Evolutionary conservation across 2,329 filamentous ascomycete species (phyloP).

Genomic region (Phaeosphaeria sp.): DNA sequence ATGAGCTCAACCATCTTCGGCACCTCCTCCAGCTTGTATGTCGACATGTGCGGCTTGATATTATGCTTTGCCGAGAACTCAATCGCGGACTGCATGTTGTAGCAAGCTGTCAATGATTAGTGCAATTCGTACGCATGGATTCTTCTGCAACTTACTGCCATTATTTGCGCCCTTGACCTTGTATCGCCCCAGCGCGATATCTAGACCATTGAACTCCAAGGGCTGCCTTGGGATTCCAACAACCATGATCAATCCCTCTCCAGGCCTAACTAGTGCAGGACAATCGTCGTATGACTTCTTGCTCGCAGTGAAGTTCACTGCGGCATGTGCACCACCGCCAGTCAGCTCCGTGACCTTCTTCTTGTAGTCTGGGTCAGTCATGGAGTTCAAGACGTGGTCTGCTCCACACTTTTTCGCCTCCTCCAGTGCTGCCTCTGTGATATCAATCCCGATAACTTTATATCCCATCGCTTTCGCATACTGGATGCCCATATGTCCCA

Average conservation of each 20-base stretch:
- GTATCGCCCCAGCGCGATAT: slow-evolving; percentile 38
- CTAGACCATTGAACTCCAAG: slow-evolving; percentile 39
- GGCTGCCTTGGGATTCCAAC: slow-evolving; percentile 43
- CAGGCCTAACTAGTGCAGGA: slow-evolving; percentile 38
- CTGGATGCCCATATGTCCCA: slow-evolving; percentile 42
- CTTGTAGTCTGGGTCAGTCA: slow-evolving; percentile 35
- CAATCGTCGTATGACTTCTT: slow-evolving; percentile 43
- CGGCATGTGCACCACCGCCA: slow-evolving; percentile 36
- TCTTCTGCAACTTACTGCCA: slow-evolving; percentile 32
- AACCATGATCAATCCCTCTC: slow-evolving; percentile 41
- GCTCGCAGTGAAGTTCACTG: slow-evolving; percentile 40
- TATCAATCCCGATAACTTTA: slow-evolving; percentile 41
- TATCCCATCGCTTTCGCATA: slow-evolving; percentile 43
- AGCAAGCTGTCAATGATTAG: slow-evolving; percentile 49
- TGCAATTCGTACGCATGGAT: neutral
- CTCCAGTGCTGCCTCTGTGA: slow-evolving; percentile 36
- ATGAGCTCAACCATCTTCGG: slow-evolving; percentile 46
- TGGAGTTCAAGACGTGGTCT: slow-evolving; percentile 40
- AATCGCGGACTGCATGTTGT: slow-evolving; percentile 43
- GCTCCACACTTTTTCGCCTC: slow-evolving; percentile 40
- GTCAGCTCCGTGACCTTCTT: slow-evolving; percentile 38
- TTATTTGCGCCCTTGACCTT: slow-evolving; percentile 41
- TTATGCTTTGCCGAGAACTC: slow-evolving; percentile 44
- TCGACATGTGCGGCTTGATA: slow-evolving; percentile 38
- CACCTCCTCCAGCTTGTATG: slow-evolving; percentile 39